Percentiles rank a stretch among this genome's conserved stretches.
These are phyloP conservation scores for Microascus cirrosus DNA, from an alignment of 2,329 filamentous ascomycete genomes.

Conservation along the genomic window DNA sequence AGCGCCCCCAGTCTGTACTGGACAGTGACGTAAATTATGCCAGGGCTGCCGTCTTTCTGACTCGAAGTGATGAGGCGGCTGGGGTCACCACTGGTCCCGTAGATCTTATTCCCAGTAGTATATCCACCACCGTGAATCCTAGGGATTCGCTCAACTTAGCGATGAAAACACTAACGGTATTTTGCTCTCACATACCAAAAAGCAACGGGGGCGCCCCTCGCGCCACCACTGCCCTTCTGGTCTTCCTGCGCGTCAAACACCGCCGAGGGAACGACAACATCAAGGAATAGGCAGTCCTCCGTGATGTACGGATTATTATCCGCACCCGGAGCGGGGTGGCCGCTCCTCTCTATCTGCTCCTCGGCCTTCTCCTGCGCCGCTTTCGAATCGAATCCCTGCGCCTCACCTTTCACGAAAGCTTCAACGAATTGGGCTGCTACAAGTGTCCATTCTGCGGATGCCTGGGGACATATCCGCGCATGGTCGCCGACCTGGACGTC, in stretches of 20 bases:
- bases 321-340: not conserved
- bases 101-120: not conserved
- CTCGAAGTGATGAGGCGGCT: not conserved
- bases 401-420: not conserved
- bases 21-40: not conserved
- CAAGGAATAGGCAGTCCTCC: not conserved
- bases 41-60: not conserved
- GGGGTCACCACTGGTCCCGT: not conserved
- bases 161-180: not conserved
- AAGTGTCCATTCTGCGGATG: not conserved
- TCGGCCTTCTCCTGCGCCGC: not conserved
- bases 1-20: not conserved
- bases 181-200: not conserved
- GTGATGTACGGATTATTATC: not conserved
- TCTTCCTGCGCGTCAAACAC: not conserved
- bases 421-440: not conserved
- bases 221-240: not conserved
- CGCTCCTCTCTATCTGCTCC: not conserved
- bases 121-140: not conserved
- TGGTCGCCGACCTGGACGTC: not conserved
- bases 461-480: not conserved
- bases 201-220: not conserved
- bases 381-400: not conserved
- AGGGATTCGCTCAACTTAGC: not conserved
- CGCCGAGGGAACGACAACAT: not conserved